Evolutionary conservation across 2,329 filamentous ascomycete species (phyloP).

Genomic region (Dothistroma pini): DNA sequence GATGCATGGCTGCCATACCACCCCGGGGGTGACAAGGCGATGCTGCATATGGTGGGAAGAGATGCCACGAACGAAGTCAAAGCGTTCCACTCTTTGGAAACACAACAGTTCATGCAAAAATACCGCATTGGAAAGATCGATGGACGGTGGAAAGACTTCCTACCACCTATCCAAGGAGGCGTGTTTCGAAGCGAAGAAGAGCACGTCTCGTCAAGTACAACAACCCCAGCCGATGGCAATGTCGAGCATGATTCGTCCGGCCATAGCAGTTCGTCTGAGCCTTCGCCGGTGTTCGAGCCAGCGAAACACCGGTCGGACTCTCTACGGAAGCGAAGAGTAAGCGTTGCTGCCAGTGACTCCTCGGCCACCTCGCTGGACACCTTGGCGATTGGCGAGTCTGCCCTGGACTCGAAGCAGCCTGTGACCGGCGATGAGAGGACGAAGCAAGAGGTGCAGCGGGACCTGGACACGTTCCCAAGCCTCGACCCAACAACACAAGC

Average conservation of each 20-base stretch:
- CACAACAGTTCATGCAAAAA: constrained; percentile 69
- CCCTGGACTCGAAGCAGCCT: constrained; percentile 37
- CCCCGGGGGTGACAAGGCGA: constrained; percentile 86
- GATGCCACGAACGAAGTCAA: constrained; percentile 85
- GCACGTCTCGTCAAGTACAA: constrained; percentile 15
- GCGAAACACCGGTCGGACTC: constrained; percentile 37
- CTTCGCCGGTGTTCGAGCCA: constrained; percentile 58
- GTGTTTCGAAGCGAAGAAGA: constrained; percentile 59
- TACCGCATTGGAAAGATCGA: constrained; percentile 82
- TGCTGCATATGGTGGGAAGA: constrained; percentile 75
- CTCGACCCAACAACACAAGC: constrained; percentile 71
- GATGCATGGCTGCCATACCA: constrained; percentile 88
- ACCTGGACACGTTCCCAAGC: constrained; percentile 75
- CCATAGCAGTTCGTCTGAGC: constrained; percentile 52
- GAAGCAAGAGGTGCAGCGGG: constrained; percentile 68
- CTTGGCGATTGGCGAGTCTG: constrained; percentile 42
- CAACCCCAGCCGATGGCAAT: constrained; percentile 25
- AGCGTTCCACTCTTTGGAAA: constrained; percentile 84
- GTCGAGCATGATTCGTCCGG: constrained; percentile 45
- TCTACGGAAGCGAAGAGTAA: constrained; percentile 38
- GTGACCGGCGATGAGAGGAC: constrained; percentile 66
- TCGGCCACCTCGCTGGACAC: constrained; percentile 61
- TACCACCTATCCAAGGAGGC: constrained; percentile 88
- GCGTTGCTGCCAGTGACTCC: constrained; percentile 35
- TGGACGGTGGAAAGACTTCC: constrained; percentile 80